These are phyloP conservation scores for Cladosporium sp. DNA, from an alignment of 2,329 filamentous ascomycete genomes.

Conservation along the genomic window DNA sequence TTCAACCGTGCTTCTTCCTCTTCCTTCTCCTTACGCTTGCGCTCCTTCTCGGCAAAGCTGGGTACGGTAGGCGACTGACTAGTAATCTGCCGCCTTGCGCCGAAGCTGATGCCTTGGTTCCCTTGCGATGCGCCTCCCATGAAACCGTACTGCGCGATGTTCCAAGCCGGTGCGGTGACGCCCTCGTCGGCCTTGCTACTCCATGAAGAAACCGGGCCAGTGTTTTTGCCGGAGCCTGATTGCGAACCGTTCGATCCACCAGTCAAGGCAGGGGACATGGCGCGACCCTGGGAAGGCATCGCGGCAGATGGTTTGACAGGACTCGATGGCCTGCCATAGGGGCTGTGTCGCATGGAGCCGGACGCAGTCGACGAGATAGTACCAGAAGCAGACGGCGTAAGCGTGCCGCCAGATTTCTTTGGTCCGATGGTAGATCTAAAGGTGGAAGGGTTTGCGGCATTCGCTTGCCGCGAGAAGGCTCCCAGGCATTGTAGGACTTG, in stretches of 20 bases:
- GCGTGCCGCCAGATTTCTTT: slow-evolving; percentile 51
- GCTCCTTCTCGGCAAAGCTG: slow-evolving; percentile 78
- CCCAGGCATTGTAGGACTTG: slow-evolving; percentile 90
- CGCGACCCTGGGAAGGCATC: slow-evolving; percentile 24
- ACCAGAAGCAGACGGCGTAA: slow-evolving; percentile 18
- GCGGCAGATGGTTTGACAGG: slow-evolving; percentile 19
- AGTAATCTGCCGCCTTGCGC: slow-evolving; percentile 86
- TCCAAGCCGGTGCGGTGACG: slow-evolving; percentile 85
- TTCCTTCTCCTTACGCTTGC: slow-evolving; percentile 51
- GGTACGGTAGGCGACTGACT: slow-evolving; percentile 73
- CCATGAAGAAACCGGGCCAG: slow-evolving; percentile 74
- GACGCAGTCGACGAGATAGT: neutral
- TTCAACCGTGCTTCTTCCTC: slow-evolving; percentile 49
- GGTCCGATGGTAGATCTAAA: slow-evolving; percentile 75
- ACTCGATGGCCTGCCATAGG: slow-evolving; percentile 7
- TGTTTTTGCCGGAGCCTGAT: slow-evolving; percentile 35
- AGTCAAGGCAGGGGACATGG: slow-evolving; percentile 42
- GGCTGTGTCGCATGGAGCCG: neutral
- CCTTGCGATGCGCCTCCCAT: slow-evolving; percentile 96
- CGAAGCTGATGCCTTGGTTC: slow-evolving; percentile 89
- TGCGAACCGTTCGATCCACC: slow-evolving; percentile 55
- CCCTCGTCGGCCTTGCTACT: slow-evolving; percentile 77
- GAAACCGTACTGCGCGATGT: slow-evolving; percentile 96
- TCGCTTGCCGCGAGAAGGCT: slow-evolving; percentile 83
- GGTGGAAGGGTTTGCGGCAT: slow-evolving; percentile 62